Conservation (phyloP, 2,329 filamentous ascomycete genomes). For the Penicillium sp. region DNA sequence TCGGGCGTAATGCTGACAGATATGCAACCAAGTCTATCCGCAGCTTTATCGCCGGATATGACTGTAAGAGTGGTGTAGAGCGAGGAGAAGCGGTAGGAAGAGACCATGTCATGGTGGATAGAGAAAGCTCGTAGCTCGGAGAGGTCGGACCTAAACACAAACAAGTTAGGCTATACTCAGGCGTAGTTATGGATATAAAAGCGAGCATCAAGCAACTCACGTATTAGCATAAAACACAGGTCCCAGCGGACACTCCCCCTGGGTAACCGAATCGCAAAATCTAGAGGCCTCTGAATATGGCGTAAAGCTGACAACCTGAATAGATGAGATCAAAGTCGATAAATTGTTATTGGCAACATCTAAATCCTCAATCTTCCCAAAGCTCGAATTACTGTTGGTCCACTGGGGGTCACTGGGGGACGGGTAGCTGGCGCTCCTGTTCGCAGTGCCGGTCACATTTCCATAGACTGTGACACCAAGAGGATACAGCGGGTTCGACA, state of each 20-base stretch:
- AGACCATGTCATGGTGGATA: constrained; percentile 73
- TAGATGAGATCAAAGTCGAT: constrained; percentile 74
- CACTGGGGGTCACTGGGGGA: constrained; percentile 63
- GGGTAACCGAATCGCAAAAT: constrained; percentile 69
- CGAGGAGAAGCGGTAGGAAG: constrained; percentile 85
- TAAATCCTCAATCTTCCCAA: constrained; percentile 78
- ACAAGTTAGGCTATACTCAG: constrained; percentile 4
- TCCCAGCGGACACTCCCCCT: constrained; percentile 73
- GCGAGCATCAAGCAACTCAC: constrained; percentile 38
- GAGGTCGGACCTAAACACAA: constrained; percentile 49
- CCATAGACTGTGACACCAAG: constrained; percentile 84
- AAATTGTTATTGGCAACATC: constrained; percentile 63
- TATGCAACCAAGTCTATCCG: constrained; percentile 75
- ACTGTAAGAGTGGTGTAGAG: constrained; percentile 75
- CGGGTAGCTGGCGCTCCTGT: constrained; percentile 60
- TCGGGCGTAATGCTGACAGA: constrained; percentile 83
- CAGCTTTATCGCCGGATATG: constrained; percentile 70
- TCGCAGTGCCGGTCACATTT: constrained; percentile 79
- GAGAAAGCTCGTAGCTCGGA: constrained; percentile 71
- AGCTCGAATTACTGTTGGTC: constrained; percentile 62
- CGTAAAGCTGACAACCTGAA: constrained; percentile 78
- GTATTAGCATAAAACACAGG: constrained; percentile 70
- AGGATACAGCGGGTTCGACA: constrained; percentile 62
- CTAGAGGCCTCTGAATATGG: constrained; percentile 62
- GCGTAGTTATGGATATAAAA: neutral